Conservation (phyloP, 176 grass and related monocot genomes). For the Thalia dealbata region DNA sequence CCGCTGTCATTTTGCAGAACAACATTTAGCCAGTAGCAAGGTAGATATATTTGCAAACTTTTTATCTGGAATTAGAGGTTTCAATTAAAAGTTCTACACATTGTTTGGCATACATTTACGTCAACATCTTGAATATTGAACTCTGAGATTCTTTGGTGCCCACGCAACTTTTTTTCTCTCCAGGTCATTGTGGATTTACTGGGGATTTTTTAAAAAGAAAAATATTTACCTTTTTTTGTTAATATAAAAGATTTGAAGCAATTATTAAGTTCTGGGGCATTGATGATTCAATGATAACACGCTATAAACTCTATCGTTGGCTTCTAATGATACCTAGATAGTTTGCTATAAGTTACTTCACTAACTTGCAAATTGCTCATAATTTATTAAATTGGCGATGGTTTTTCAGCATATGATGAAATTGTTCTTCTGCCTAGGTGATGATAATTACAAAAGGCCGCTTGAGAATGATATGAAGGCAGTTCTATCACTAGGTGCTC, state of each 20-base stretch:
- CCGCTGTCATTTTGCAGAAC: neutral
- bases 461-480: constrained; percentile 64
- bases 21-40: neutral
- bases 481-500: constrained; percentile 48
- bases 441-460: constrained; percentile 32
- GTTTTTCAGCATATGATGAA: neutral
- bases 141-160: neutral
- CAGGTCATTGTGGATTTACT: neutral
- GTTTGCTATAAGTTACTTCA: neutral
- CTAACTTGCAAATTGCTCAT: too few relatives aligned
- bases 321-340: neutral
- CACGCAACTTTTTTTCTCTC: neutral
- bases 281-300: neutral
- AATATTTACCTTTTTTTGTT: neutral
- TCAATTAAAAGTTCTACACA: neutral
- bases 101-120: neutral
- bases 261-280: neutral
- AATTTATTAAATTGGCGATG: neutral
- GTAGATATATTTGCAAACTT: neutral
- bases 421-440: constrained; percentile 23
- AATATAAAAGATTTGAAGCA: neutral
- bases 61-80: neutral
- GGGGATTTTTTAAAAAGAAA: neutral
- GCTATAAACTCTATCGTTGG: neutral
- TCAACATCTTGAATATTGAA: neutral